Conservation (phyloP, 306 rosid genomes). For the Gynostemma pentaphyllum region DNA sequence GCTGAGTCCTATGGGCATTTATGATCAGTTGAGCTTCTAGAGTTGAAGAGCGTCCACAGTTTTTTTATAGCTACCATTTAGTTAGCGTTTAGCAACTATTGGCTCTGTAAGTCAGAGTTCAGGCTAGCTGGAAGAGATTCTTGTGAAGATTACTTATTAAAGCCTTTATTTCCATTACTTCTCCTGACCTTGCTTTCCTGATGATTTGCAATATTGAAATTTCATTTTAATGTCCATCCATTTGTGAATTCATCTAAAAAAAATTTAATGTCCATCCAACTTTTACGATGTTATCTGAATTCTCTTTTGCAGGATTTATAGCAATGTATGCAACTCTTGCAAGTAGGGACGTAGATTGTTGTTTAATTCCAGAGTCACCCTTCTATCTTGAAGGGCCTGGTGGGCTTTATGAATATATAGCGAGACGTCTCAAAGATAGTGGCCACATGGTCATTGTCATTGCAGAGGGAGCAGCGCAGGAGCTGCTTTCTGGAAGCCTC, state of each 20-base stretch:
- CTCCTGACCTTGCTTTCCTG: not conserved
- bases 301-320: slow-evolving; percentile 57
- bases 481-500: slow-evolving; percentile 49
- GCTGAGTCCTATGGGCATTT: not conserved
- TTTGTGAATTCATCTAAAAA: no score
- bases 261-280: not conserved
- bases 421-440: slow-evolving; percentile 57
- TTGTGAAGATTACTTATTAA: not conserved
- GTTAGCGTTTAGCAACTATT: not conserved
- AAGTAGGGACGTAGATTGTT: slow-evolving; percentile 92
- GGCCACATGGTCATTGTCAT: slow-evolving; percentile 95
- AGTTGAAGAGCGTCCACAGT: not conserved
- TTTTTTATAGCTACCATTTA: not conserved
- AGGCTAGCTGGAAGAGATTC: not conserved
- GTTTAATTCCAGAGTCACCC: slow-evolving; percentile 94
- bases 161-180: not conserved
- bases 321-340: slow-evolving; percentile 97
- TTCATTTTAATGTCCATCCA: not conserved
- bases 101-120: not conserved
- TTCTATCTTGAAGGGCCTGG: slow-evolving; percentile 91
- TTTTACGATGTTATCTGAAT: slow-evolving; percentile 9
- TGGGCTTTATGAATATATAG: slow-evolving; percentile 72
- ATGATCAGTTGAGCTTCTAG: not conserved
- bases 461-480: slow-evolving; percentile 99
- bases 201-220: not conserved